Base-by-base conservation (phyloP, 2,329 filamentous ascomycete species). In the Thelonectria olida region DNA sequence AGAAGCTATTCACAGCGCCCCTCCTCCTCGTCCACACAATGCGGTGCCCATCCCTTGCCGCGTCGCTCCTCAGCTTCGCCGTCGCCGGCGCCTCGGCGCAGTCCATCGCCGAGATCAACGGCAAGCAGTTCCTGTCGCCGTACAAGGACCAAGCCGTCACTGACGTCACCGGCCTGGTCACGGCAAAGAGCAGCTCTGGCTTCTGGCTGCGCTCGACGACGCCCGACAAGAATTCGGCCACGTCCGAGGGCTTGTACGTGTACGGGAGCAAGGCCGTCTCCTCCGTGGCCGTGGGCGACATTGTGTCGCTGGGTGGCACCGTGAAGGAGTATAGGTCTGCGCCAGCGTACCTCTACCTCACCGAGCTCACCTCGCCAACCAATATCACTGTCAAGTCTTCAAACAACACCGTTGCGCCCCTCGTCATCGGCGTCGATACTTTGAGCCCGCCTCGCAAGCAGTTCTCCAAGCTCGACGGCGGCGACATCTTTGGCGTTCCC, bases 171-270 rank as follows among this genome's bases (percentile, higher is more conserved):
- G 90, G 90, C 36, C 76, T 91, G 10, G 82, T 92, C 15, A 89
- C 88, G 17, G 90, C 88, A 31, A 88, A 87, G 70, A 82, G 84
- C 0, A 81, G 84, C 13, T 81, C 80, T 61, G 90, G 90, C 12
- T 81, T 92, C 72, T 92, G 84, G 80, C 78, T 92, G 17, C 85
- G 87, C 42, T 90, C 88, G 1, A 84, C 83, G 0, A 79, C 77
- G 31, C 83, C 86, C 1, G 85, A 90, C 70, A 73, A 80, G 48
- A 83, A 88, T 69, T 72, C 77, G 13, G 78, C 79, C 47, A 88
- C 87, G 2, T 91, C 88, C 1, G 87, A 90, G 71, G 87, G 87
- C 2, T 73, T 92, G 62, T 92, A 90, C 67, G 84, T 92, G 39
- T 92, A 84, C 70, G 82, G 85, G 64, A 80, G 78, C 65, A 77